phyloP scores from a whole-genome alignment of 192 early-diverging fungal species.

The Phlyctochytrium bullatum region DNA sequence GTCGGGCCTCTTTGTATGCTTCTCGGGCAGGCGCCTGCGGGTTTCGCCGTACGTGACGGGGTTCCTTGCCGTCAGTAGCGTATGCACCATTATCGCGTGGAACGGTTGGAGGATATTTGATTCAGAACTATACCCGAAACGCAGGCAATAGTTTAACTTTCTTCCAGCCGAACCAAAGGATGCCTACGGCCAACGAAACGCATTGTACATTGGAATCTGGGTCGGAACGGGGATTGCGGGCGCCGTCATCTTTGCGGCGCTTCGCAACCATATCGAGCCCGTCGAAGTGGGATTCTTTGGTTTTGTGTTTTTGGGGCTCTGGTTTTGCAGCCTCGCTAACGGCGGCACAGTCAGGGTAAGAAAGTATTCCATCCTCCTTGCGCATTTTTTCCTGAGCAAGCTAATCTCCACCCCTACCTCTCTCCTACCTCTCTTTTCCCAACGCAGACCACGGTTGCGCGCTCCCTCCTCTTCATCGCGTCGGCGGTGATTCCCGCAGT shows the following conservation, averaged over 20 bases:
- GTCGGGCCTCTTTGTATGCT: too few species aligned
- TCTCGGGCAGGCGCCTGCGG: too few species aligned
- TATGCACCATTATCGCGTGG: too few species aligned
- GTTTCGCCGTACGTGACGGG: too few species aligned
- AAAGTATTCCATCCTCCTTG: too few species aligned
- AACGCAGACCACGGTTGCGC: neutral
- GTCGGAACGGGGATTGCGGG: conserved; percentile 8
- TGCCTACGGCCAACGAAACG: conserved; percentile 13
- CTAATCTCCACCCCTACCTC: neutral
- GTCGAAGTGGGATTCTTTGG: neutral
- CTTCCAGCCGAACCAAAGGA: conserved; percentile 7
- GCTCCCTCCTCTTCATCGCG: conserved; percentile 11
- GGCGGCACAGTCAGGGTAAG: conserved; percentile 8
- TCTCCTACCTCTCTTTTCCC: neutral
- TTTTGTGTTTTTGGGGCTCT: conserved; percentile 2
- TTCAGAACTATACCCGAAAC: too few species aligned
- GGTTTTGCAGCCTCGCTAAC: conserved; percentile 1
- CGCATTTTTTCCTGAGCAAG: too few species aligned
- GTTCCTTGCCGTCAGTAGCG: too few species aligned
- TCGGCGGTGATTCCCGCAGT: neutral
- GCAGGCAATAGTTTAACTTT: neutral
- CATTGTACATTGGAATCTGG: conserved; percentile 6
- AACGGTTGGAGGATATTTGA: conserved; percentile 10
- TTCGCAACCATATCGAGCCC: neutral
- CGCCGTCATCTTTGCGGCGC: neutral